Base-by-base conservation (phyloP, 129 eudicot species). In the Deinandra increscens region DNA sequence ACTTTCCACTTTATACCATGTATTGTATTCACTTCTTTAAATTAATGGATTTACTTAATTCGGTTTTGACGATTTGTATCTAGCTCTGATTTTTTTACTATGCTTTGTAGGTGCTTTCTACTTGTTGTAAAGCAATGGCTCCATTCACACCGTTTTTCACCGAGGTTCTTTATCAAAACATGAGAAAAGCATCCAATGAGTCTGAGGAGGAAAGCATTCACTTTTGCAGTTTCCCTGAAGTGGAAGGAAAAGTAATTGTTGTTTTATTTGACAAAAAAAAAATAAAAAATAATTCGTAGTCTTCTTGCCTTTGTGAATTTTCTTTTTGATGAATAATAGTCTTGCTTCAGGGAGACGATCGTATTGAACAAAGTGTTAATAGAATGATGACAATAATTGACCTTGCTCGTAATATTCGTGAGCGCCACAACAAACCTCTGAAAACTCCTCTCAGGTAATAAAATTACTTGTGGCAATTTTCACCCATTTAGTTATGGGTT, bases 111-210 rank as follows among this genome's bases (percentile, higher is more conserved):
- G 93, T 91, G 58, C 88, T 91, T 71, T 54, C 85, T 55, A 88
- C 96, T 39, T 75, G 88, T 65, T 91, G 97, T 54, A 88, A 85
- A 79, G 81, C 90, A 6, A 91, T 91, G 97, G 96, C 96, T 74
- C 96, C 97, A 18, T 91, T 91, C 67, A 91, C 97, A 5, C 97
- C 97, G 5, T 91, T 88, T 81, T 91, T 91, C 72, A 86, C 97
- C 0, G 97, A 91, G 69, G 93, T 88, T 60, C 91, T 91, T 20
- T 88, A 91, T 78, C 85, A 82, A 61, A 91, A 91, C 66, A 17
- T 91, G 80, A 69, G 90, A 15, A 88, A 86, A 84, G 81, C 74
- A 71, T 73, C 60, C 70, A 59, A 39, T 38, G 88, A 81, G 68
- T 80, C 93, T 12, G 97, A 88, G 69, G 96, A 88, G 69, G 96